Evolutionary conservation across 2,329 filamentous ascomycete species (phyloP), one percentile per base, ranked within the genome.

Genomic region (Pseudopyricularia cyperi): DNA sequence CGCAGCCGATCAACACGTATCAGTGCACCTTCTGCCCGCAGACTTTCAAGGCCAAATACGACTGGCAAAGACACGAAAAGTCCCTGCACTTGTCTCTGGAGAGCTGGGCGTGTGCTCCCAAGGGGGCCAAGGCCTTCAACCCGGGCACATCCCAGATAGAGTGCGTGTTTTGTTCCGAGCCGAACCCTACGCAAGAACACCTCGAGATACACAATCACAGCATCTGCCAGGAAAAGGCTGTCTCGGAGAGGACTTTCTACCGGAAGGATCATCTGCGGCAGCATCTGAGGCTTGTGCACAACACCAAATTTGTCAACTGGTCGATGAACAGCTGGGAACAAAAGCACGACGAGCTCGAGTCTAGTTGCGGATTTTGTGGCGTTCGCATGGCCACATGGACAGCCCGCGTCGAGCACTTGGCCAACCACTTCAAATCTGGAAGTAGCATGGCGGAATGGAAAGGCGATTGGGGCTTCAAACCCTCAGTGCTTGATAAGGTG

Each of bases 1-100:
- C 59, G 11, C 65, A 66, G 3, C 75, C 73, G 2, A 66, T 74
- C 53, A 79, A 78, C 59, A 78, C 76, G 2, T 82, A 76, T 63
- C 80, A 83, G 63, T 84, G 80, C 63, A 84, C 80, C 55, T 84
- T 84, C 69, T 84, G 80, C 63, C 83, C 80, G 7, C 79, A 83
- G 57, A 81, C 78, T 0, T 84, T 83, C 64, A 71, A 79, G 57
- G 83, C 80, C 3, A 84, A 84, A 62, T 79, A 84, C 59, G 80
- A 84, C 63, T 84, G 80, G 50, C 79, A 83, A 59, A 71, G 83
- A 54, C 83, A 87, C 62, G 83, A 88, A 60, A 83, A 83, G 57
- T 82, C 80, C 50, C 69, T 81, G 56, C 83, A 77, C 62, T 66
- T 78, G 58, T 87, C 78, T 7, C 76, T 84, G 0, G 80, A 79